These are phyloP conservation scores for Willaertia magna DNA, from an alignment of 208 protist genomes.

Conservation along the genomic window DNA sequence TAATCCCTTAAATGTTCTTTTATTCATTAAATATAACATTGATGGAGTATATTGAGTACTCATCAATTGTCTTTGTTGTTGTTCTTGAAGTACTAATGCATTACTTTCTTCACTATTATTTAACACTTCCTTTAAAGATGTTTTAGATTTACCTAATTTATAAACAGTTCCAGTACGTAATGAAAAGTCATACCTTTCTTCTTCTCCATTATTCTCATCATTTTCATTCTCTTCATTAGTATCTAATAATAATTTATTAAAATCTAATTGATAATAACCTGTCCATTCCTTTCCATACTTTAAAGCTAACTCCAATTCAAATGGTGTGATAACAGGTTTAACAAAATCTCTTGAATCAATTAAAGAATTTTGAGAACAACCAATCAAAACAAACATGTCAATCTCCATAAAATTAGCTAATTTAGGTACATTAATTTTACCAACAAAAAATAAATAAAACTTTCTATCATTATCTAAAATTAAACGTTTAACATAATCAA, in stretches of 20 bases:
- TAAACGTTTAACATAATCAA: conserved; percentile 33
- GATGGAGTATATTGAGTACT: background rate
- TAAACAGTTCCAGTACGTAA: background rate
- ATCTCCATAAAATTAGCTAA: conserved; percentile 73
- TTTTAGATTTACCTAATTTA: background rate
- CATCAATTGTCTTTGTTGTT: background rate
- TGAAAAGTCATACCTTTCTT: background rate
- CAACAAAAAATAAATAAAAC: conserved; percentile 67
- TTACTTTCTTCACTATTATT: background rate
- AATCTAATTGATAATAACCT: background rate
- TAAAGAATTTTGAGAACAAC: conserved; percentile 58
- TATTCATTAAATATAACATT: background rate
- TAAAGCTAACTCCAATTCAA: conserved; percentile 61
- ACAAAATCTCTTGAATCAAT: conserved; percentile 48
- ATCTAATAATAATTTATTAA: background rate
- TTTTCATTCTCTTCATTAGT: background rate
- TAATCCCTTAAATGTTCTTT: background rate
- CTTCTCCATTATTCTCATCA: background rate
- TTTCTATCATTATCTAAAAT: conserved; percentile 38
- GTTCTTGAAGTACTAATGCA: background rate
- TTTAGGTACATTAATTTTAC: conserved; percentile 75
- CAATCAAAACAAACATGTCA: conserved; percentile 63
- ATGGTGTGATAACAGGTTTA: conserved; percentile 66
- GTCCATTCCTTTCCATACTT: background rate
- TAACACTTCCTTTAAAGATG: background rate